phyloP scores from a whole-genome alignment of 139 green algal genomes.

The Chlamydomonas schloesseri region DNA sequence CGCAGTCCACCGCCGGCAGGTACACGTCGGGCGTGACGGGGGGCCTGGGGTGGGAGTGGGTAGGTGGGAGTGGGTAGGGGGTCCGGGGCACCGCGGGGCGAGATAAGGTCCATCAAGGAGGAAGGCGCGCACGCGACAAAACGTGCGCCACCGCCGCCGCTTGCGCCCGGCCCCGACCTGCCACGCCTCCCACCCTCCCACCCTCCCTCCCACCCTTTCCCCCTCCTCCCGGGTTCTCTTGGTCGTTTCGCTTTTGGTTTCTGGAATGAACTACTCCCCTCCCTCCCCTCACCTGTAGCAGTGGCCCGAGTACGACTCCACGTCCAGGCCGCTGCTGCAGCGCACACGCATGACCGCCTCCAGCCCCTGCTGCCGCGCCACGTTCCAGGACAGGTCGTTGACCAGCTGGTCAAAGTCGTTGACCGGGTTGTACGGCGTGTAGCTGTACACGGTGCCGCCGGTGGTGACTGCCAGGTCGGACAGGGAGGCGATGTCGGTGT shows the following conservation, averaged over 20 bases:
- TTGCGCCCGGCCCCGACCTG: no score
- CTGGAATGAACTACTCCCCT: no score
- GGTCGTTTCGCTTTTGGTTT: no score
- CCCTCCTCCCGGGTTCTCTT: no score
- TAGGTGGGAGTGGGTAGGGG: no score
- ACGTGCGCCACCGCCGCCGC: no score
- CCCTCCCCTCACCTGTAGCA: constrained; percentile 55
- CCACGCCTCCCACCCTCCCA: no score
- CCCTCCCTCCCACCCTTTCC: no score
- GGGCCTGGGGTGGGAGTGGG: constrained; percentile 22
- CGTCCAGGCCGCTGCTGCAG: constrained; percentile 74
- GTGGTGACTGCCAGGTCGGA: constrained; percentile 70
- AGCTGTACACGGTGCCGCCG: constrained; percentile 83
- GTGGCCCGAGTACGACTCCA: constrained; percentile 76
- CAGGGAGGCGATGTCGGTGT: constrained; percentile 84
- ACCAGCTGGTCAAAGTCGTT: constrained; percentile 82
- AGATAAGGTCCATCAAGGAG: no score
- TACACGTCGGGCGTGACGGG: constrained; percentile 81
- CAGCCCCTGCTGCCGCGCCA: constrained; percentile 65
- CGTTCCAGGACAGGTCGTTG: constrained; percentile 91
- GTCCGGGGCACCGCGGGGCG: no score
- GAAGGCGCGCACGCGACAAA: no score
- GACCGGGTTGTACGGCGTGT: constrained; percentile 75
- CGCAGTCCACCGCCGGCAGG: constrained; percentile 85
- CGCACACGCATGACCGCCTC: constrained; percentile 91